Conservation (phyloP, 1,139 yeast species). For the Pneumocystis oryctolagi region DNA sequence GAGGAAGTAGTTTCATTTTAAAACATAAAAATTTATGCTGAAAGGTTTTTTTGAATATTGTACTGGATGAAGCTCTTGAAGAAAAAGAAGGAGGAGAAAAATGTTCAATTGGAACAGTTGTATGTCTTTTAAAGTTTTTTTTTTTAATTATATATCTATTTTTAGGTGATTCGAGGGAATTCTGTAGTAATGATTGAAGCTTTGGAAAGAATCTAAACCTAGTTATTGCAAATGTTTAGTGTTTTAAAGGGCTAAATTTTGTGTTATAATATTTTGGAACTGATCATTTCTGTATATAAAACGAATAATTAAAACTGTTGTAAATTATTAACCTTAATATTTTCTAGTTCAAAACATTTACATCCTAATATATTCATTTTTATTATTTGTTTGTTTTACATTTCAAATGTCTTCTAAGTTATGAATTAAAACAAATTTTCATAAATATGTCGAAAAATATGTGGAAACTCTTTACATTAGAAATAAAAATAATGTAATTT, state of each 20-base stretch:
- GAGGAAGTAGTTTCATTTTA: slow-evolving; percentile 19
- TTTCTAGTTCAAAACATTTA: neutral
- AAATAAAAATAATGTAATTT: neutral
- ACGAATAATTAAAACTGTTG: neutral
- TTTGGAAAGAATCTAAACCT: neutral
- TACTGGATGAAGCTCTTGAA: slow-evolving; percentile 60
- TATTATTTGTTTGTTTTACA: neutral
- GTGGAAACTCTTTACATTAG: neutral
- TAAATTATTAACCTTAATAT: neutral
- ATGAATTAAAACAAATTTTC: neutral
- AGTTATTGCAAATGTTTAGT: neutral
- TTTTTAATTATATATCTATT: neutral
- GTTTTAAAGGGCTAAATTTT: neutral
- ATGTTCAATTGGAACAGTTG: slow-evolving; percentile 40
- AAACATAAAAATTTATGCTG: neutral
- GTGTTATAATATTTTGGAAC: neutral
- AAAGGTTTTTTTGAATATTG: slow-evolving; percentile 52
- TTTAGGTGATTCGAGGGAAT: slow-evolving; percentile 29
- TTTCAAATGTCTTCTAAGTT: neutral
- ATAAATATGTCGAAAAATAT: neutral
- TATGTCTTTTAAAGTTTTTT: slow-evolving; percentile 26
- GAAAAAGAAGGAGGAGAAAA: slow-evolving; percentile 38
- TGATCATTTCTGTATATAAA: neutral
- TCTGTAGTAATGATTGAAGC: slow-evolving; percentile 31
- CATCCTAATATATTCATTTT: neutral